These are phyloP conservation scores for Citrullus mucosospermus DNA, from an alignment of 306 rosid genomes.

Conservation along the genomic window DNA sequence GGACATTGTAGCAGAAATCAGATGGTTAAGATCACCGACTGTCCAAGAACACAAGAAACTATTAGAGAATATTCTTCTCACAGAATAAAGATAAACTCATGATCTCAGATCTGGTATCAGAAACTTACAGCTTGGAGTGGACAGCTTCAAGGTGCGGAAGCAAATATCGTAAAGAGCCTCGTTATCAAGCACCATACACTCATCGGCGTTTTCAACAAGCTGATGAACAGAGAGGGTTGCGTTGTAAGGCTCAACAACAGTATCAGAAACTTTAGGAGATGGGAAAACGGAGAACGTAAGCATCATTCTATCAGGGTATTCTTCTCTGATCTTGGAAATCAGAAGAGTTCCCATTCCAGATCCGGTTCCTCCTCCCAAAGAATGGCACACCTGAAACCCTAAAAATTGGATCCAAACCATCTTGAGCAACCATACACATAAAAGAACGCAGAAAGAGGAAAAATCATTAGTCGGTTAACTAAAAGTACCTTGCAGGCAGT, in stretches of 20 bases:
- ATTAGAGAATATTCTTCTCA: background rate
- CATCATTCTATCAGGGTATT: slow-evolving; percentile 37
- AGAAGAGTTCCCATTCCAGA: slow-evolving; percentile 46
- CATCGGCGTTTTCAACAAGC: slow-evolving; percentile 41
- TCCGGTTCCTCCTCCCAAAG: slow-evolving; percentile 44
- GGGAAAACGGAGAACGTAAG: slow-evolving; percentile 32
- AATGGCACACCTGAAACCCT: slow-evolving; percentile 44
- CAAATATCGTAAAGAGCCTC: slow-evolving; percentile 41
- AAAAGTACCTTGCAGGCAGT: slow-evolving; percentile 32
- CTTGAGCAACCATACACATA: too few relatives aligned
- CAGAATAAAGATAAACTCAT: background rate
- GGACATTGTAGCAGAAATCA: slow-evolving; percentile 43
- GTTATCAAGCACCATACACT: slow-evolving; percentile 34
- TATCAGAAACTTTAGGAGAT: slow-evolving; percentile 24
- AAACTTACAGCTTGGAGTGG: slow-evolving; percentile 40
- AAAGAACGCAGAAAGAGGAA: background rate
- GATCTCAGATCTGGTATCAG: background rate
- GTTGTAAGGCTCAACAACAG: slow-evolving; percentile 41
- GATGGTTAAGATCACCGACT: slow-evolving; percentile 42
- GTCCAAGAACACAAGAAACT: background rate
- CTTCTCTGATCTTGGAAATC: slow-evolving; percentile 37
- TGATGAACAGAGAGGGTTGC: slow-evolving; percentile 43
- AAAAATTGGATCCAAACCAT: background rate
- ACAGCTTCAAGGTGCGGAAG: slow-evolving; percentile 45
- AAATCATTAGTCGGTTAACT: background rate